Conservation (phyloP, 495 filamentous ascomycete genomes). For the Hypoxylon perforatum region DNA sequence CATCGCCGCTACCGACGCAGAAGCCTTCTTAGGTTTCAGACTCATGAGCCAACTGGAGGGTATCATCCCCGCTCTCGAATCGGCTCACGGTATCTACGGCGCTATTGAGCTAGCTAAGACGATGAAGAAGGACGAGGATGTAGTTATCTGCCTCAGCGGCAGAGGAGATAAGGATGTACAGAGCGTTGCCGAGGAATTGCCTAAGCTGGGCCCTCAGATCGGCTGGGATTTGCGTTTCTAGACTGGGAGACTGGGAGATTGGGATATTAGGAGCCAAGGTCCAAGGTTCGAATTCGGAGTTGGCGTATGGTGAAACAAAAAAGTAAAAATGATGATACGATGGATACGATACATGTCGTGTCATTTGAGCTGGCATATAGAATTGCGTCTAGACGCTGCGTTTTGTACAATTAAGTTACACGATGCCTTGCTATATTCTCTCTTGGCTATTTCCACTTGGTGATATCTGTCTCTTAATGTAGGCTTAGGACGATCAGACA, state of each 20-base stretch:
- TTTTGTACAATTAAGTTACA: conserved; percentile 32
- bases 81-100: conserved; percentile 90
- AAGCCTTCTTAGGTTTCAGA: conserved; percentile 91
- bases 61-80: conserved; percentile 96
- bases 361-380: conserved; percentile 23
- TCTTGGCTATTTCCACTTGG: neutral
- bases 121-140: conserved; percentile 86
- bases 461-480: neutral
- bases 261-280: neutral
- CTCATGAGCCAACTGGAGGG: conserved; percentile 87
- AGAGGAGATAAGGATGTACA: conserved; percentile 98
- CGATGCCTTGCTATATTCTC: conserved; percentile 27
- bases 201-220: conserved; percentile 87
- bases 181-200: conserved; percentile 95
- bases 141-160: conserved; percentile 94
- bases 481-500: neutral
- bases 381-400: conserved; percentile 13
- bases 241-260: neutral
- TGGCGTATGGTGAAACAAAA: conserved; percentile 15
- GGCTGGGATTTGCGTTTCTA: conserved; percentile 92
- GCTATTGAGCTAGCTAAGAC: conserved; percentile 90
- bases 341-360: conserved; percentile 19
- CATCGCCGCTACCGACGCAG: conserved; percentile 88
- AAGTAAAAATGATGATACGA: neutral
- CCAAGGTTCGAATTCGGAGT: conserved; percentile 9